Base-by-base conservation (phyloP, 73 alveolate species). In the Blepharisma japonicum region DNA sequence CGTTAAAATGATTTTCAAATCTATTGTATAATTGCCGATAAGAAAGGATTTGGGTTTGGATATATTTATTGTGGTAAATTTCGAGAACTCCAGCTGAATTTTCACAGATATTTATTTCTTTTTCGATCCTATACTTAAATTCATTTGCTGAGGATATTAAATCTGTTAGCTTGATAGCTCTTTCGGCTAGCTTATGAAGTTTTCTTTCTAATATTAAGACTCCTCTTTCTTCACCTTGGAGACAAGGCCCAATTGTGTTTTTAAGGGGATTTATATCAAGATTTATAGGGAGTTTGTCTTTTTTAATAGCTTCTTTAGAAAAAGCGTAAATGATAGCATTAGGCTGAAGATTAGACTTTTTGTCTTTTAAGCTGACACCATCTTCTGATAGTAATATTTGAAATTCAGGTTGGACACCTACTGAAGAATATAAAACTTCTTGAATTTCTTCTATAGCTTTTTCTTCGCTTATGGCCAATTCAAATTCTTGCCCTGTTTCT, bases 151-250 rank as follows among this genome's bases (percentile, higher is more conserved):
- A 61, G 18, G 46, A 14, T 1, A 61, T 14, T 8, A 61, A 61
- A 25, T 61, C 74, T 14, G 49, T 61, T 14, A 20, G 47, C 23
- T 61, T 39, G 23, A 61, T 14, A 18, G 74, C 39, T 5, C 23
- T 14, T n/a, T n/a, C 23, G 47, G 14, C 14, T 14, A 61, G 11
- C 47, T 25, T 61, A 25, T 61, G 47, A 8, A 61, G 23, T 8
- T n/a, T 20, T 61, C 23, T 61, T 61, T 61, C 74, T 25, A 61
- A 14, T 61, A 39, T 25, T 20, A 61, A 39, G 39, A 61, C 74
- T 14, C 74, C 74, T 20, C 46, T n/a, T 11, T 61, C 74, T 18
- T 61, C 74, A 20, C 74, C 74, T 18, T 14, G 74, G 18, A 61
- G 23, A 14, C 47, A 39, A 20, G 11, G 11, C 23, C 11, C 38